A percentile compares a stretch with the other conserved stretches of the same genome.
Conservation (phyloP, 805 yeast genomes). For the Ogataea glucozyma region DNA sequence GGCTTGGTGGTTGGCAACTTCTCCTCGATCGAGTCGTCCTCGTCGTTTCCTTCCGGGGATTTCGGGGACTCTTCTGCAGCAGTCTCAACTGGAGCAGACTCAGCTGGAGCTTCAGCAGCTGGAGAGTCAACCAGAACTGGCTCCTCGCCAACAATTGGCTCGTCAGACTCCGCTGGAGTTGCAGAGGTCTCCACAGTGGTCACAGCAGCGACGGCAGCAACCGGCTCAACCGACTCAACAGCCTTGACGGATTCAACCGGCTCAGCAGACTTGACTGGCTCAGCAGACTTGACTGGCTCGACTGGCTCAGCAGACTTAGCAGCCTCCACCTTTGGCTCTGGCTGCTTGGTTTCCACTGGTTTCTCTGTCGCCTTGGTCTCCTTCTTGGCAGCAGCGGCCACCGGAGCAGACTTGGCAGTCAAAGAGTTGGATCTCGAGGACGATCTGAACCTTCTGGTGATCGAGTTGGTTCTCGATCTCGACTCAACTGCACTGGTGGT, state of each 20-base stretch:
- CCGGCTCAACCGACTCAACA: slow-evolving; percentile 2
- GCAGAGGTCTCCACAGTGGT: slow-evolving; percentile 11
- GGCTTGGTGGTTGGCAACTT: slow-evolving; percentile 25
- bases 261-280: slow-evolving; percentile 11
- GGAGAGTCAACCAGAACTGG: slow-evolving; percentile 11
- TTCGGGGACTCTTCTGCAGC: slow-evolving; percentile 10
- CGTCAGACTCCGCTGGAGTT: slow-evolving; percentile 6
- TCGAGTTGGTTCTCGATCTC: slow-evolving; percentile 28
- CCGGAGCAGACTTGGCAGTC: slow-evolving; percentile 34
- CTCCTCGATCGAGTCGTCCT: slow-evolving; percentile 27
- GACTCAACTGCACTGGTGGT: slow-evolving; percentile 41
- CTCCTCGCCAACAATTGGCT: slow-evolving; percentile 16
- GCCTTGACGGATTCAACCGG: background rate
- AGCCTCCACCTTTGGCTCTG: slow-evolving; percentile 16
- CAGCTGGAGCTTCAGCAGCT: slow-evolving; percentile 6
- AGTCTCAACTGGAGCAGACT: slow-evolving; percentile 1
- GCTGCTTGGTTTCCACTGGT: background rate
- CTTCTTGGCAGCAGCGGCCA: slow-evolving; percentile 33
- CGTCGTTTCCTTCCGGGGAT: slow-evolving; percentile 17
- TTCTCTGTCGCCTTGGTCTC: slow-evolving; percentile 6
- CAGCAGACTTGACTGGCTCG: slow-evolving; percentile 26
- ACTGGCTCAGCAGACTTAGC: slow-evolving; percentile 23
- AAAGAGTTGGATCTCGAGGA: slow-evolving; percentile 26
- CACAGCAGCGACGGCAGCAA: slow-evolving; percentile 14
- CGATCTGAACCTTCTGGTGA: slow-evolving; percentile 19